Conservation (phyloP, 164 flowering plant genomes). For the Houttuynia cordata region DNA sequence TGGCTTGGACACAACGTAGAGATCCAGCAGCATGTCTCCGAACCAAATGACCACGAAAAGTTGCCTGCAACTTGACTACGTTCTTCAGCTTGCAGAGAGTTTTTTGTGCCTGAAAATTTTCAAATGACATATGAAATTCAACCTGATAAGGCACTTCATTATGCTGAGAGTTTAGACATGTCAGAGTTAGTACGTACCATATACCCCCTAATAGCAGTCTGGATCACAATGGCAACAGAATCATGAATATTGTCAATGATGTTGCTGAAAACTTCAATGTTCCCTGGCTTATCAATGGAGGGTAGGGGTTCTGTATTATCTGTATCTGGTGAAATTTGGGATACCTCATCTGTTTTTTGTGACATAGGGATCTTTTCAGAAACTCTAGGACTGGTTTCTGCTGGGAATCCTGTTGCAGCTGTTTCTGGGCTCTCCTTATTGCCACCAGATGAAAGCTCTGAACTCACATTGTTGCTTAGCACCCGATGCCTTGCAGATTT, state of each 20-base stretch:
- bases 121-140: not conserved
- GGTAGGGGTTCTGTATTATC: conserved; percentile 14
- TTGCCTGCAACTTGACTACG: conserved; percentile 81
- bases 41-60: conserved; percentile 83
- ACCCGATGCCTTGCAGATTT: conserved; percentile 74
- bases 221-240: conserved; percentile 44
- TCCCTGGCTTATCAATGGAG: conserved; percentile 8
- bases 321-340: conserved; percentile 9
- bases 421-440: conserved; percentile 44
- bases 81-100: conserved; percentile 44
- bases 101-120: conserved; percentile 48
- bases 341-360: conserved; percentile 34
- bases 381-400: conserved; percentile 19
- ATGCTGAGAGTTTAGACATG: conserved; percentile 1
- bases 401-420: conserved; percentile 16
- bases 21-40: conserved; percentile 80
- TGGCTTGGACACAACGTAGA: conserved; percentile 78
- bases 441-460: conserved; percentile 38
- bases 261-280: conserved; percentile 12
- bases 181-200: conserved; percentile 37
- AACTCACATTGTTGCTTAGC: conserved; percentile 49
- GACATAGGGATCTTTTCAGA: conserved; percentile 36
- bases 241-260: conserved; percentile 31
- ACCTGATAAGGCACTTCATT: not conserved
- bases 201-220: conserved; percentile 57